Evolutionary conservation across 371 early-diverging fungal genomes (phyloP).

Genomic region (Mortierella sp.): DNA sequence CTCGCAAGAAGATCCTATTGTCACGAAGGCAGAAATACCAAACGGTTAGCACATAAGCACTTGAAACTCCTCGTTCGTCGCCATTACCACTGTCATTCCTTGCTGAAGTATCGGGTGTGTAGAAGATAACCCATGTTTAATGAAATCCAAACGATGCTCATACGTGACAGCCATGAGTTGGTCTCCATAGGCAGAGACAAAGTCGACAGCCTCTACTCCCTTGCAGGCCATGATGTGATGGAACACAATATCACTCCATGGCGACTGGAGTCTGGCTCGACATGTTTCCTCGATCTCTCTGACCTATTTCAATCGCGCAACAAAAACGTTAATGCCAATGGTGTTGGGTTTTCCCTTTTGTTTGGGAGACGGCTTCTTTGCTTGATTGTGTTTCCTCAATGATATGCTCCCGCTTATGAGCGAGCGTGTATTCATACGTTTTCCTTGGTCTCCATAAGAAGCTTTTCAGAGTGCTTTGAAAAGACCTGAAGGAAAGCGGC

Average conservation of each 20-base stretch:
- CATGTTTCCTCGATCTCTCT: slow-evolving; percentile 55
- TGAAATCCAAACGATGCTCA: slow-evolving; percentile 34
- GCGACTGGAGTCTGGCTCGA: slow-evolving; percentile 44
- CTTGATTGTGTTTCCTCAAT: neutral
- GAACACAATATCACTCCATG: slow-evolving; percentile 68
- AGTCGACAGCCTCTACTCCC: slow-evolving; percentile 56
- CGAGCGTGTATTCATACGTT: slow-evolving; percentile 15
- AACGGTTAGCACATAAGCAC: neutral
- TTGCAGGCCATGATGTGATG: slow-evolving; percentile 63
- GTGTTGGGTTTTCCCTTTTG: neutral
- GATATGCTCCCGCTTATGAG: too few relatives aligned
- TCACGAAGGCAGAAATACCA: neutral
- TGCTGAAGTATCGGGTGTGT: neutral
- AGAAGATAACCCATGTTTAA: neutral
- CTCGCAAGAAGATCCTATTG: slow-evolving; percentile 62
- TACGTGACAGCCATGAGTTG: slow-evolving; percentile 70
- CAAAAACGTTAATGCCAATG: too few relatives aligned
- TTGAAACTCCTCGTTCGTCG: neutral
- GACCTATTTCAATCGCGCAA: slow-evolving; percentile 8
- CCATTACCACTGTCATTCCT: neutral
- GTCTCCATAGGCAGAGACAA: slow-evolving; percentile 64
- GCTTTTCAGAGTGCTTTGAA: slow-evolving; percentile 27
- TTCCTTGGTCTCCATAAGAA: slow-evolving; percentile 26
- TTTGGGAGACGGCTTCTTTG: neutral
- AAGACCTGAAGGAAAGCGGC: slow-evolving; percentile 22